phyloP scores from a whole-genome alignment of 768 basidiomycete species.

The Leccinum pellstonianum region DNA sequence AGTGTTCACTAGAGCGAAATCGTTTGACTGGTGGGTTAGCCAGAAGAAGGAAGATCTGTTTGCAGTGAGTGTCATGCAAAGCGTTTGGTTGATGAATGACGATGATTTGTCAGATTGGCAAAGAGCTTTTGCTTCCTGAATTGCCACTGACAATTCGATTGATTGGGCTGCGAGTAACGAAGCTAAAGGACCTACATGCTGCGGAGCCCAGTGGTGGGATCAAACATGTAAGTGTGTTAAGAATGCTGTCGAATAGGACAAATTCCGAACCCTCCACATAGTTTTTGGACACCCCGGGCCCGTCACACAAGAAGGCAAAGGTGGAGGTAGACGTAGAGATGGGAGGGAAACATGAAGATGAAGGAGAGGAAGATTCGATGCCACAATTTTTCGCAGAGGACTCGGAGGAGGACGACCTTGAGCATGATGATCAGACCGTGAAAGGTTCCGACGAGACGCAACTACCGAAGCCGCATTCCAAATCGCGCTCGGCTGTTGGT shows the following conservation, averaged over 20 bases:
- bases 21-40: conserved; percentile 71
- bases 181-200: conserved; percentile 77
- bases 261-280: conserved; percentile 23
- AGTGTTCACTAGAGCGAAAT: conserved; percentile 85
- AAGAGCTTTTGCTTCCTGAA: conserved; percentile 78
- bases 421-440: conserved; percentile 6
- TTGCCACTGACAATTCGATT: conserved; percentile 77
- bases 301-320: conserved; percentile 43
- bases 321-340: conserved; percentile 16
- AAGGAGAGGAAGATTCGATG: conserved; percentile 39
- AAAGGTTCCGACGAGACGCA: conserved; percentile 10
- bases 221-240: conserved; percentile 58
- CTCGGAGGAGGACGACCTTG: conserved; percentile 26
- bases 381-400: conserved; percentile 52
- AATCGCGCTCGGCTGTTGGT: conserved; percentile 11
- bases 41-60: conserved; percentile 75
- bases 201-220: conserved; percentile 53
- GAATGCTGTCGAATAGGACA: not conserved
- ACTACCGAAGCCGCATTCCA: conserved; percentile 8
- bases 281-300: conserved; percentile 54
- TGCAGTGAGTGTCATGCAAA: conserved; percentile 45
- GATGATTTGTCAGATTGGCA: conserved; percentile 58
- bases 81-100: not conserved
- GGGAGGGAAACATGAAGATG: conserved; percentile 20
- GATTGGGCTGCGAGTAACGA: conserved; percentile 86